Conservation (phyloP, 2,329 filamentous ascomycete genomes). For the Parastagonospora nodorum region DNA sequence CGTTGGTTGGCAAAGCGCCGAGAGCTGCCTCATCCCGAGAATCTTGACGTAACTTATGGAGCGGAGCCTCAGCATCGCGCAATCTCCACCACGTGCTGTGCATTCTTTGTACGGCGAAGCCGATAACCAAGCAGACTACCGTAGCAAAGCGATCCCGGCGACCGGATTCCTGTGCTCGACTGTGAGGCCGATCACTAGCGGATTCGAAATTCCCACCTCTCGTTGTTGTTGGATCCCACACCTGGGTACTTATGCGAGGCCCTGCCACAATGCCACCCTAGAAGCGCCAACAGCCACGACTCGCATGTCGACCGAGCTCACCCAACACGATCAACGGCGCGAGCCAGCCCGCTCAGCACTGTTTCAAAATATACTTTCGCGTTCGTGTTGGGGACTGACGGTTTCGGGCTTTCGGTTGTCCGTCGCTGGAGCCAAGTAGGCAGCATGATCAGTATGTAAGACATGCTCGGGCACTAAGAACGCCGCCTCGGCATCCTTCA, state of each 20-base stretch:
- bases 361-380: slow-evolving; percentile 23
- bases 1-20: too few species aligned
- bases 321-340: slow-evolving; percentile 6
- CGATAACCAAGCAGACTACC: slow-evolving; percentile 1
- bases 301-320: slow-evolving; percentile 11
- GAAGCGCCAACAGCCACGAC: slow-evolving; percentile 13
- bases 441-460: slow-evolving; percentile 18
- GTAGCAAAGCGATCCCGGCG: slow-evolving; percentile 7
- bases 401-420: slow-evolving; percentile 2
- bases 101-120: neutral
- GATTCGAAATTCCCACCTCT: slow-evolving; percentile 26
- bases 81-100: slow-evolving; percentile 3
- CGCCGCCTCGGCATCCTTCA: slow-evolving; percentile 38
- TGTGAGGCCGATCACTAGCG: slow-evolving; percentile 10
- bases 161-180: slow-evolving; percentile 5
- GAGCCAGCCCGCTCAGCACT: slow-evolving; percentile 13
- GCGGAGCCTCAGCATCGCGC: neutral
- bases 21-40: too few species aligned
- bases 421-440: slow-evolving; percentile 9
- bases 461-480: slow-evolving; percentile 33
- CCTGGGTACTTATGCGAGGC: slow-evolving; percentile 5
- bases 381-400: slow-evolving; percentile 20
- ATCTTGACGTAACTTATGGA: too few species aligned
- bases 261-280: slow-evolving; percentile 3
- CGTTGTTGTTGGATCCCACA: slow-evolving; percentile 11